Evolutionary conservation across 192 early-diverging fungal species (phyloP).

Genomic region (Rhizophagus prolifer): DNA sequence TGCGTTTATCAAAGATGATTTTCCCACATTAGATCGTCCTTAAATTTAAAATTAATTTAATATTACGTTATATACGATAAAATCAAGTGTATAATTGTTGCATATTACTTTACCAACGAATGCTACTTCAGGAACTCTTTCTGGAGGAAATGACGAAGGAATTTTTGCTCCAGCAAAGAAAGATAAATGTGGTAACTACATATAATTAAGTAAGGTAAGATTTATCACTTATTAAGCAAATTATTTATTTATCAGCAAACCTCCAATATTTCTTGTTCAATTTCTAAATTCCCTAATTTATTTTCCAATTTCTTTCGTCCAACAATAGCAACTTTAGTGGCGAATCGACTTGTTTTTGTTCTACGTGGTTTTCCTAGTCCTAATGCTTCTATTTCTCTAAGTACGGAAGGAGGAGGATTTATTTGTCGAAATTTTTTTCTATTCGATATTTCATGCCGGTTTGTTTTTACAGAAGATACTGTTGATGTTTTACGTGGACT

Average conservation of each 20-base stretch:
- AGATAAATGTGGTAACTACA: constrained; percentile 39
- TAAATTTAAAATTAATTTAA: not conserved
- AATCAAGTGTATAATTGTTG: not conserved
- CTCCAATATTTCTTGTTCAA: constrained; percentile 18
- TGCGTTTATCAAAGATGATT: constrained; percentile 73
- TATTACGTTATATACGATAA: not conserved
- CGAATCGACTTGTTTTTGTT: not conserved
- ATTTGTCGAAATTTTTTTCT: constrained; percentile 17
- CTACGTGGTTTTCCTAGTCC: not conserved
- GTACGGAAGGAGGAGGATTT: not conserved
- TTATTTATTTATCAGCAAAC: not conserved
- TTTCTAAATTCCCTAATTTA: not conserved
- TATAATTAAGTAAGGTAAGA: not conserved
- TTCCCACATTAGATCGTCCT: constrained; percentile 79
- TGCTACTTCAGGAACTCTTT: constrained; percentile 36
- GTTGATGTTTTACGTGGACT: too few species aligned
- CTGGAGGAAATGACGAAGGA: constrained; percentile 39
- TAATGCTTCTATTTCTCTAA: constrained; percentile 18
- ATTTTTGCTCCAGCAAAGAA: constrained; percentile 49
- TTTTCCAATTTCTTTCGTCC: constrained; percentile 15
- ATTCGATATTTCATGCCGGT: constrained; percentile 6
- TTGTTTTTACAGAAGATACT: not conserved
- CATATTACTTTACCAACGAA: constrained; percentile 40
- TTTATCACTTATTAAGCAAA: not conserved
- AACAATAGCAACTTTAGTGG: constrained; percentile 11